Evolutionary conservation across 768 basidiomycete species (phyloP).

Genomic region (Leccinellum rugosiceps): DNA sequence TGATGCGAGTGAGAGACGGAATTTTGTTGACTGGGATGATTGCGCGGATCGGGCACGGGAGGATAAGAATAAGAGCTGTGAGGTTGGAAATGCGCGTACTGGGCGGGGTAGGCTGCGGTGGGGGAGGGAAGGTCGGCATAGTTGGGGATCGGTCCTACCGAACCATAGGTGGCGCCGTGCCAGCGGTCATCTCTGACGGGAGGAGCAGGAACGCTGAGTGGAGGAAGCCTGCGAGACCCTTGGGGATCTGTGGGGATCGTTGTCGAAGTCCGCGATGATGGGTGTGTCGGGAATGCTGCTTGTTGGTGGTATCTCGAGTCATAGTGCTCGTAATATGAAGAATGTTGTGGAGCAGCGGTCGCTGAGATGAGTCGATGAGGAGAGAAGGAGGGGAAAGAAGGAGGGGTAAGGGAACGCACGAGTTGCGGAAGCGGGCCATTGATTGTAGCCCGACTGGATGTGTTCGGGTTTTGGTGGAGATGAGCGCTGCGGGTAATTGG

Average conservation of each 20-base stretch:
- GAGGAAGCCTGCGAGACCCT: constrained; percentile 59
- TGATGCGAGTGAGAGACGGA: constrained; percentile 30
- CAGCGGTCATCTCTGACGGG: constrained; percentile 49
- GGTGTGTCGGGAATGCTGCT: constrained; percentile 42
- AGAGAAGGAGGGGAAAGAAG: neutral
- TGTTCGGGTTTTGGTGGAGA: constrained; percentile 60
- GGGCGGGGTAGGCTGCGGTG: constrained; percentile 56
- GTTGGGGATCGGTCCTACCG: constrained; percentile 34
- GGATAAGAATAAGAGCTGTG: constrained; percentile 34
- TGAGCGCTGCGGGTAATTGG: constrained; percentile 62
- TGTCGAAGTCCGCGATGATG: constrained; percentile 46
- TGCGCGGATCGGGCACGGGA: constrained; percentile 37
- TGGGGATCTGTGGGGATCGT: constrained; percentile 45
- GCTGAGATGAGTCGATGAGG: constrained; percentile 10
- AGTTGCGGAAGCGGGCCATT: constrained; percentile 35
- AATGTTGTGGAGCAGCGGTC: constrained; percentile 46
- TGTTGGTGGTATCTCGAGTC: constrained; percentile 47
- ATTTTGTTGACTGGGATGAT: constrained; percentile 23
- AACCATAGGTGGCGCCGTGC: constrained; percentile 40
- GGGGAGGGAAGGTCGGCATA: constrained; percentile 57
- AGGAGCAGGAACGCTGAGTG: constrained; percentile 43
- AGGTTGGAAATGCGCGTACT: constrained; percentile 47
- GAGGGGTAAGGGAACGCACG: constrained; percentile 32
- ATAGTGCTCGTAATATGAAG: constrained; percentile 52
- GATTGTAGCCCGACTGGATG: constrained; percentile 46